These are phyloP conservation scores for Echinosophora koreensis DNA, from an alignment of 306 rosid genomes.

Conservation along the genomic window DNA sequence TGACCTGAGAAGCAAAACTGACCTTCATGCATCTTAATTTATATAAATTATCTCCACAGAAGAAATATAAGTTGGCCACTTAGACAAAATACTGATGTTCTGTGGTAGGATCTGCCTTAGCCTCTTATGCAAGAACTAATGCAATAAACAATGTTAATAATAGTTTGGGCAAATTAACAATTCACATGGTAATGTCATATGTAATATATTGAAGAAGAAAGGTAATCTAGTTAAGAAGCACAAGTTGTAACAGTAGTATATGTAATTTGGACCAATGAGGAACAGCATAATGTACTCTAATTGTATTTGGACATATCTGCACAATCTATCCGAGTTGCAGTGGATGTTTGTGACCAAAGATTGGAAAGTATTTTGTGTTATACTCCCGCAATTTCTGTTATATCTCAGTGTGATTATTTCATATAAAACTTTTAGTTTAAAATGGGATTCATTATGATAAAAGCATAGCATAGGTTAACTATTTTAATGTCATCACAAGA, in stretches of 20 bases:
- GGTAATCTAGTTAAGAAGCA: background rate
- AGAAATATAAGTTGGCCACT: background rate
- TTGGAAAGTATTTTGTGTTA: background rate
- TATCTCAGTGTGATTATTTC: background rate
- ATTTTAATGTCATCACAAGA: no score
- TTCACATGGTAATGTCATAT: background rate
- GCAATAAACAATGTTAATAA: background rate
- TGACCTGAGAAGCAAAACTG: conserved; percentile 64
- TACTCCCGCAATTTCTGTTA: background rate
- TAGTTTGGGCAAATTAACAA: background rate
- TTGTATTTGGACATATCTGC: background rate
- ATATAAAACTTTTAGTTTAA: background rate
- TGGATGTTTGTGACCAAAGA: background rate
- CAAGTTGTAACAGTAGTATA: background rate
- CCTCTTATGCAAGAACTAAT: background rate
- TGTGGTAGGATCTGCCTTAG: background rate
- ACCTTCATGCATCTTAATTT: conserved; percentile 25
- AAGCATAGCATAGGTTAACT: background rate
- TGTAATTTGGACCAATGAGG: background rate
- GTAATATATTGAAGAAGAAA: background rate
- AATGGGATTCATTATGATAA: background rate
- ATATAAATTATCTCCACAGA: background rate
- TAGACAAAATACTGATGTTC: background rate
- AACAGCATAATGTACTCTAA: background rate
- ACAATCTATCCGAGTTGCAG: no score